Base-by-base conservation (phyloP, 495 filamentous ascomycete species). In the Tuber borchii region DNA sequence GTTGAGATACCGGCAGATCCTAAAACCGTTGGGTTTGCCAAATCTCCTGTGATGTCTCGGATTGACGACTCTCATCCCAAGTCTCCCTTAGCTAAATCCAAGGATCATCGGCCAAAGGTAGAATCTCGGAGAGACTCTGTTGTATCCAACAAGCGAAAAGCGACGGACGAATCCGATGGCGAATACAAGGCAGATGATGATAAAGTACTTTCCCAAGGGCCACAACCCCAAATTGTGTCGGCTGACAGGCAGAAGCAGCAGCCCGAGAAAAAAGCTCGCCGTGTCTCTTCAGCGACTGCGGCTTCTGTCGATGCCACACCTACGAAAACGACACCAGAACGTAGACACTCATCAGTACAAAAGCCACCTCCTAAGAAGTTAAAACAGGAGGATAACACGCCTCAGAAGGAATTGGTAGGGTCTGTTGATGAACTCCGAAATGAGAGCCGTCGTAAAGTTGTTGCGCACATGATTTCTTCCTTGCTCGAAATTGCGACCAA, bases 1-100 rank as follows among this genome's bases (percentile, higher is more conserved):
- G 78, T 80, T 34, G 83, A 83, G 70, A 82, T 82, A 37, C 76
- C 85, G 26, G 84, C 86, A 56, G 87, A 89, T 43, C 84, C 88
- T 61, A 78, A 84, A 44, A 34, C 56, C 2, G 78, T 79, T 75
- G 39, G 71, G 65, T 48, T 31, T 37, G 34, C 22, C 9, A 73
- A 45, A 70, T 51, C 46, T 71, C 19, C 37, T 75, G n/a, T 31
- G 65, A 43, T 74, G 40, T 71, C 37, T 69, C 31, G 34, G 48
- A 74, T 69, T 77, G 73, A 80, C 70, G 42, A 79, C 68, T 73
- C 78, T 48, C 44, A 42, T 70, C 77, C 76, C n/a, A 79, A 79
- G 65, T 45, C 76, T 42, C 76, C 76, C n/a, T 69, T 40, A n/a
- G 71, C 74, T 42, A 61, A 46, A 71, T 39, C 39, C 19, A 48